These are phyloP conservation scores for Blastobotrys capitulatus DNA, from an alignment of 1,139 yeast genomes.

Conservation along the genomic window DNA sequence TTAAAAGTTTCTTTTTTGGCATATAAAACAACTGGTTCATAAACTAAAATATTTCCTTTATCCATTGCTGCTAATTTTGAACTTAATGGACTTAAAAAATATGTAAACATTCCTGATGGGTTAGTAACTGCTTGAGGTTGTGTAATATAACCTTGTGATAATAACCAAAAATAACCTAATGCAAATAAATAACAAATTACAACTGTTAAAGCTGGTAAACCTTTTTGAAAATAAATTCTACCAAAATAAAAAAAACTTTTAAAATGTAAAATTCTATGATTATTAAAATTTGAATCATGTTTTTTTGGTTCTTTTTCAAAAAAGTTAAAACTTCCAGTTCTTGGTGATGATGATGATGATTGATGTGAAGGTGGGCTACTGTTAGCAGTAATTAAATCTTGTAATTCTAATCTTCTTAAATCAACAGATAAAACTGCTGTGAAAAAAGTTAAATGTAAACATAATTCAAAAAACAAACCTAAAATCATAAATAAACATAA, in stretches of 20 bases:
- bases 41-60: constrained; percentile 9
- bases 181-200: constrained; percentile 5
- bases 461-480: constrained; percentile 50
- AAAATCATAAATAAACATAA: constrained; percentile 39
- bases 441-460: constrained; percentile 57
- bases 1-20: not conserved
- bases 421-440: constrained; percentile 64
- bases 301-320: not conserved
- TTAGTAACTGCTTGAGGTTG: constrained; percentile 7
- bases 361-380: too few species aligned
- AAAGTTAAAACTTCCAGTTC: not conserved
- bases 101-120: constrained; percentile 13
- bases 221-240: constrained; percentile 8
- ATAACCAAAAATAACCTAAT: constrained; percentile 8
- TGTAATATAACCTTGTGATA: constrained; percentile 8
- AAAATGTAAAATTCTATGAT: constrained; percentile 5
- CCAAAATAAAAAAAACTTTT: constrained; percentile 11
- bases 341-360: constrained; percentile 1
- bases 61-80: not conserved
- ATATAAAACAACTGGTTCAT: constrained; percentile 16
- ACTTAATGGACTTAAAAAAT: constrained; percentile 11
- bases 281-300: not conserved
- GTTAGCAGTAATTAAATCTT: constrained; percentile 42
- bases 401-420: constrained; percentile 54
- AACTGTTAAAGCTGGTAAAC: constrained; percentile 8